Conservation (phyloP, 2,329 filamentous ascomycete species). For the Aspergillus fischeri region DNA sequence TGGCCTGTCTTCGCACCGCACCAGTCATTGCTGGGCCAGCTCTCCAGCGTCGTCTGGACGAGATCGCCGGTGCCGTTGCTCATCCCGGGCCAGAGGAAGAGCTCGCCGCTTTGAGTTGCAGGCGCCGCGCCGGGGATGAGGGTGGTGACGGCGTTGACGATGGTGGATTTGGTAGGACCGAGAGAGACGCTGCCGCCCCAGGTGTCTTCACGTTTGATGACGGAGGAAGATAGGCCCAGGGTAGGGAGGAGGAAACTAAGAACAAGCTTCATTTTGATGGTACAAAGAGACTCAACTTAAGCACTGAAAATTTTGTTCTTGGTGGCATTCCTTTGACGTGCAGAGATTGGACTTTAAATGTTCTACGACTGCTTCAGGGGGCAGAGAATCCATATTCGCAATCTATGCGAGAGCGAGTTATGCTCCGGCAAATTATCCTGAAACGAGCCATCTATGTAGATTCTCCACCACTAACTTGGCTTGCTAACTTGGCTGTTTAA, state of each 20-base stretch:
- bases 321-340: neutral
- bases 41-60: conserved; percentile 41
- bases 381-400: neutral
- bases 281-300: neutral
- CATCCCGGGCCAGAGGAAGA: conserved; percentile 46
- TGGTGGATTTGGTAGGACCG: conserved; percentile 36
- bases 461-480: neutral
- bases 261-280: conserved; percentile 4
- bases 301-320: neutral
- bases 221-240: neutral
- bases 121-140: conserved; percentile 40
- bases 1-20: conserved; percentile 38
- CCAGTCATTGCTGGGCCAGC: conserved; percentile 40
- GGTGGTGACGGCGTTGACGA: conserved; percentile 38
- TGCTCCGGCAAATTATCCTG: neutral
- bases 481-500: neutral
- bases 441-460: neutral
- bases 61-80: conserved; percentile 44
- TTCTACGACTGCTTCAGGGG: neutral
- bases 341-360: neutral
- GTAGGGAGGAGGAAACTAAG: conserved; percentile 15
- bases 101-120: conserved; percentile 32
- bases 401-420: neutral
- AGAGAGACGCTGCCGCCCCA: conserved; percentile 40
- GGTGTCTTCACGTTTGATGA: conserved; percentile 22